phyloP scores from a whole-genome alignment of 2,329 filamentous ascomycete genomes.

The Colletotrichum camelliae region DNA sequence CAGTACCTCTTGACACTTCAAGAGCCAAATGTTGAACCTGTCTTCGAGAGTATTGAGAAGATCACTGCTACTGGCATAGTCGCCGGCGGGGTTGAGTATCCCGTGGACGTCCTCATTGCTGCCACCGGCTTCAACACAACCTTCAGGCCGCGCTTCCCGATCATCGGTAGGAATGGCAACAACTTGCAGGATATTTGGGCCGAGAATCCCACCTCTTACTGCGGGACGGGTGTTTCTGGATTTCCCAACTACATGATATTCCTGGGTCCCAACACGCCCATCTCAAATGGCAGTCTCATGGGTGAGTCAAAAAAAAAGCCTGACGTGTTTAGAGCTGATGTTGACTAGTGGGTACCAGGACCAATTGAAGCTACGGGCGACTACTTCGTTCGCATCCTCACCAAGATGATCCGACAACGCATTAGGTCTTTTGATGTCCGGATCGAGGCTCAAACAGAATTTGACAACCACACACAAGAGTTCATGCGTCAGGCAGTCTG shows the following conservation, averaged over 20 bases:
- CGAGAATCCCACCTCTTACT: neutral
- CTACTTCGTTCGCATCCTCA: neutral
- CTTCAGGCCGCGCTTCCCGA: neutral
- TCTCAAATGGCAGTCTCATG: neutral
- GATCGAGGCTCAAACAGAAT: neutral
- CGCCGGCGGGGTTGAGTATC: neutral
- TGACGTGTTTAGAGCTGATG: neutral
- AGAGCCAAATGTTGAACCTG: neutral
- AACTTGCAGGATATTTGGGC: neutral
- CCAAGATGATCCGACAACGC: neutral
- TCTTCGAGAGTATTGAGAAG: neutral
- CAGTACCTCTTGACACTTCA: neutral
- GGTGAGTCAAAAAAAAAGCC: neutral
- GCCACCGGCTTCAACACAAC: neutral
- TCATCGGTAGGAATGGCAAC: neutral
- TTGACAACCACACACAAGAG: neutral
- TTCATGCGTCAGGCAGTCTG: neutral
- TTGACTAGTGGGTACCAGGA: neutral
- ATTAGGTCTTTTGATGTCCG: neutral
- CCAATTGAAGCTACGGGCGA: neutral
- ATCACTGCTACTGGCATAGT: neutral
- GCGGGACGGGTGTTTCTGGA: neutral
- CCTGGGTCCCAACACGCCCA: neutral
- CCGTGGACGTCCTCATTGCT: neutral
- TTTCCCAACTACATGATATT: neutral